phyloP scores from a whole-genome alignment of 495 filamentous ascomycete genomes.

The Clavariopsis aquatica region DNA sequence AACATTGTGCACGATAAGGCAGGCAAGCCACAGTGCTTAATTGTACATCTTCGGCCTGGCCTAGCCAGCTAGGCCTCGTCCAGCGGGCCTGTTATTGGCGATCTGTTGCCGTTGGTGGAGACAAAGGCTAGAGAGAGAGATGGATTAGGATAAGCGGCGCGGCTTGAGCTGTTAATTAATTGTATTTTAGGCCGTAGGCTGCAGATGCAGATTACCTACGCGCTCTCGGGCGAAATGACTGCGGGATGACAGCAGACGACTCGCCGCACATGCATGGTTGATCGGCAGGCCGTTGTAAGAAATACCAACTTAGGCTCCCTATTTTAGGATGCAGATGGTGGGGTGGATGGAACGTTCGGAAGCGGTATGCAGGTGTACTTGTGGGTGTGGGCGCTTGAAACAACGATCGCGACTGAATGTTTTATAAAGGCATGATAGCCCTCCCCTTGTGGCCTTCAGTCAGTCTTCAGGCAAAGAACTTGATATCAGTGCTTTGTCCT shows the following conservation, averaged over 20 bases:
- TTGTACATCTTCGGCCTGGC: slow-evolving; percentile 9
- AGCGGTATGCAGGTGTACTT: neutral
- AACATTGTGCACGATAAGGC: neutral
- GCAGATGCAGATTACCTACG: slow-evolving; percentile 15
- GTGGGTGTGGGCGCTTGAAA: slow-evolving; percentile 22
- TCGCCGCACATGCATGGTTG: neutral
- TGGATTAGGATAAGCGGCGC: neutral
- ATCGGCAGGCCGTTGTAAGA: neutral
- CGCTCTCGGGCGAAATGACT: neutral
- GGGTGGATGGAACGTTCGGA: neutral
- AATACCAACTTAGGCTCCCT: neutral
- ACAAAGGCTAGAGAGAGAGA: neutral
- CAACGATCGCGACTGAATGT: slow-evolving; percentile 17
- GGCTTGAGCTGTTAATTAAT: neutral
- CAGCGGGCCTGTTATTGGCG: slow-evolving; percentile 13
- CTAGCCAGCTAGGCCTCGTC: neutral
- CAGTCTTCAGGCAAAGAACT: neutral
- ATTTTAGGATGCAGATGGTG: neutral
- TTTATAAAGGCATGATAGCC: slow-evolving; percentile 24
- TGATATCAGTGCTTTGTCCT: slow-evolving; percentile 1
- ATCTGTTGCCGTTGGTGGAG: neutral
- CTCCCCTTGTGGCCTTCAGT: neutral
- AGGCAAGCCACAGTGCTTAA: slow-evolving; percentile 27
- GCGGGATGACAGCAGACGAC: slow-evolving; percentile 3
- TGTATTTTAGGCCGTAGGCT: neutral